Evolutionary conservation across 2,329 filamentous ascomycete genomes (phyloP).

Genomic region (Penicillium sclerotigenum): DNA sequence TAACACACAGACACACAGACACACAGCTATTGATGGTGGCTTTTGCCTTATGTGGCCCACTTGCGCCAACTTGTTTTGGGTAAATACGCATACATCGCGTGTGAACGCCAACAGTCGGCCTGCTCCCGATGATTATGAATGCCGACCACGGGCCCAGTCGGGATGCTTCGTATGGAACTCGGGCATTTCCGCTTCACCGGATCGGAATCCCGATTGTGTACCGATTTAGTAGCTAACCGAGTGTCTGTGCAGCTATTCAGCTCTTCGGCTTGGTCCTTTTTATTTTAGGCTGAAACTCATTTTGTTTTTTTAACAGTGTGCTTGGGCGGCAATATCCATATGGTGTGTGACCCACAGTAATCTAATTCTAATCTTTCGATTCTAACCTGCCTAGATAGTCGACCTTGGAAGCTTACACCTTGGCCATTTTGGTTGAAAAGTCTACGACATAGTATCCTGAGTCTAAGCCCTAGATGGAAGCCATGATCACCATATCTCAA

Average conservation of each 20-base stretch:
- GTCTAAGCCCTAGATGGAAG: background rate
- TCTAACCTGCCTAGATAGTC: background rate
- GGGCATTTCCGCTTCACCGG: conserved; percentile 23
- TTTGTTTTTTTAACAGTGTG: background rate
- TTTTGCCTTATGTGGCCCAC: background rate
- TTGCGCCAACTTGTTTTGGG: background rate
- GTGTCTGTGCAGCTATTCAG: conserved; percentile 2
- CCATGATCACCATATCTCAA: background rate
- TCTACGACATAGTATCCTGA: background rate
- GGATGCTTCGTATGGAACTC: conserved; percentile 16
- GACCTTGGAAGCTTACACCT: background rate
- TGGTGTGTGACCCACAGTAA: background rate
- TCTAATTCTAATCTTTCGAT: background rate
- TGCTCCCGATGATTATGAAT: background rate
- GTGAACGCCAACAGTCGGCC: conserved; percentile 11
- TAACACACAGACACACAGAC: background rate
- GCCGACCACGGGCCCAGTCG: conserved; percentile 17
- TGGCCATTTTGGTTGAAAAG: background rate
- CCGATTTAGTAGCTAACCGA: conserved; percentile 16
- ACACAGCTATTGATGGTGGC: background rate
- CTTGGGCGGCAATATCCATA: background rate
- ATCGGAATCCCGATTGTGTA: conserved; percentile 20
- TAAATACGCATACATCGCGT: background rate
- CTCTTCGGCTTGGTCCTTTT: background rate
- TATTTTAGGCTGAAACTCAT: background rate